A percentile compares a stretch with the other conserved stretches of the same genome.
Conservation (phyloP, 306 rosid genomes). For the Medicago lupulina region DNA sequence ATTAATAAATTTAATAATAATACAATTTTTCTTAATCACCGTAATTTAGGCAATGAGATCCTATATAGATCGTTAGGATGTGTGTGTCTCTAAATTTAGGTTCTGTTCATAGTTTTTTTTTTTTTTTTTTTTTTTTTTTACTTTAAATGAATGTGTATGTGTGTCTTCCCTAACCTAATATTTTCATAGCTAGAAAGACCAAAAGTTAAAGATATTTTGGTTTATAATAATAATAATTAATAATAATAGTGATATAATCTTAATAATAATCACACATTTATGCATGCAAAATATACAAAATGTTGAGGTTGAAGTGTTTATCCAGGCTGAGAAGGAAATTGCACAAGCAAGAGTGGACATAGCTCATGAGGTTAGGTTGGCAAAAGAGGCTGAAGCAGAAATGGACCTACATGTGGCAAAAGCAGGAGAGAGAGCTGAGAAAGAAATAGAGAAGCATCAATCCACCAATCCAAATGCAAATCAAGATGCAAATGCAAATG, state of each 20-base stretch:
- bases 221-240: too few relatives aligned
- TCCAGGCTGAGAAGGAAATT: conserved; percentile 68
- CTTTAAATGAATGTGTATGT: too few relatives aligned
- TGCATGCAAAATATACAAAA: not conserved
- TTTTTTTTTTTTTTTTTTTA: too few relatives aligned
- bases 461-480: not conserved
- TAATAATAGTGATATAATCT: too few relatives aligned
- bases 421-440: conserved; percentile 57
- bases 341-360: conserved; percentile 65
- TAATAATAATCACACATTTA: not conserved
- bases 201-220: too few relatives aligned
- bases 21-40: not conserved
- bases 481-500: not conserved
- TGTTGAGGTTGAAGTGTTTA: not conserved
- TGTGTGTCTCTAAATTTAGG: too few relatives aligned
- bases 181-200: too few relatives aligned
- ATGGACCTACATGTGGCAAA: conserved; percentile 65
- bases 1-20: not conserved
- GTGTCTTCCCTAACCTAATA: too few relatives aligned
- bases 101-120: too few relatives aligned
- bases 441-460: conserved; percentile 45
- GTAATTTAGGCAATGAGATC: too few relatives aligned
- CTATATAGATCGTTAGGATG: too few relatives aligned
- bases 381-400: conserved; percentile 77
- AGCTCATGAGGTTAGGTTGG: conserved; percentile 79